Base-by-base conservation (phyloP, 371 early-diverging fungal species). In the Capniomyces stellatus region DNA sequence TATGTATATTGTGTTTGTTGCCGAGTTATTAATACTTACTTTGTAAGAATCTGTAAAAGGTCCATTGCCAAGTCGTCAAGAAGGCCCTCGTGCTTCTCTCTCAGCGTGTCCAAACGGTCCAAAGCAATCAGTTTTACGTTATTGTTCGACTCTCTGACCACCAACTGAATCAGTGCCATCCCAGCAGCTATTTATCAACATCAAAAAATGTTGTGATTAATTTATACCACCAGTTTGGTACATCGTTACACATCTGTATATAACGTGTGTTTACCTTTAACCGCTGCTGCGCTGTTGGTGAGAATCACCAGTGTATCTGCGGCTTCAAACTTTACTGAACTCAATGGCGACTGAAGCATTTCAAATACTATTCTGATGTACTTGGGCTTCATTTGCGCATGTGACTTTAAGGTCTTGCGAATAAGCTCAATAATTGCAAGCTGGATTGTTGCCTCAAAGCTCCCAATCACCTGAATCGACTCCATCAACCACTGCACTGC, bases 51-150 rank as follows among this genome's bases (percentile, higher is more conserved):
- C 24, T 44, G 39, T 28, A 52, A 35, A 58, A 93, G 75, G 67
- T 95, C 96, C 86, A 94, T 88, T 10, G 86, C 89, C 46, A 88
- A 64, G 53, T 89, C 92, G 62, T 91, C 88, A 47, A 93, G 65
- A 25, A 89, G 76, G 54, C 82, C 75, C 47, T 83, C 88, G 61
- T 92, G 84, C 64, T 88, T 87, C 54, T 78, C 76, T 35, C 65
- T 69, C 57, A 97, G 69, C 56, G 87, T 89, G 48, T 83, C 81
- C 42, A 97, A 67, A 47, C 89, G 79, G 63, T 91, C 89, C 55
- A 97, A 73, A 1, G 92, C 93, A 65, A 92, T 94, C 43, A 96
- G 67, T 72, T 96, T 95, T 46, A 96, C 83, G 68, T 96, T 97
- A 72, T 93, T 97, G 63, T 97, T 95, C 2, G 92, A 77, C 63